Percentiles rank a stretch among this genome's conserved stretches.
phyloP scores from a whole-genome alignment of 257 asterid genomes.

The Solanum ossicruentum region DNA sequence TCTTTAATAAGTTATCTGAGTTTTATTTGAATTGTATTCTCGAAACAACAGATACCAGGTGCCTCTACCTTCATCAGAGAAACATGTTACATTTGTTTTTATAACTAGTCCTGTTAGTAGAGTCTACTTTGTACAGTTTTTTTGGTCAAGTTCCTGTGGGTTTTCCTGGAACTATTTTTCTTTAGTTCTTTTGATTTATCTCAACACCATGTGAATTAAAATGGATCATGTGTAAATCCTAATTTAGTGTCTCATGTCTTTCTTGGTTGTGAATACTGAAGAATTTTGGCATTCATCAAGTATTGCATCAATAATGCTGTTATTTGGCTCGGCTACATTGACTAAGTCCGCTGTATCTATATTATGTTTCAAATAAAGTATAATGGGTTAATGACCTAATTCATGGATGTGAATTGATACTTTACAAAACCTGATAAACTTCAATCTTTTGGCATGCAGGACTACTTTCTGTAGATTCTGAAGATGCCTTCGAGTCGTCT shows the following conservation, averaged over 20 bases:
- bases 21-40: neutral
- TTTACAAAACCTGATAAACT: neutral
- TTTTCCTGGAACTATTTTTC: neutral
- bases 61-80: neutral
- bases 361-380: neutral
- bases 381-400: neutral
- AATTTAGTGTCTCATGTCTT: neutral
- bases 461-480: constrained; percentile 51
- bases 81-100: neutral
- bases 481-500: constrained; percentile 44
- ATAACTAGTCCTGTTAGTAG: neutral
- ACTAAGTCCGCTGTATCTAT: neutral
- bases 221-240: neutral
- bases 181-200: neutral
- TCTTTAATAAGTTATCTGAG: neutral
- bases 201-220: neutral
- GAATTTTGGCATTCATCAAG: neutral
- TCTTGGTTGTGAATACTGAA: neutral
- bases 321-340: neutral
- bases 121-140: neutral
- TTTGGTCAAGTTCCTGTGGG: neutral
- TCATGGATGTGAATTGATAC: neutral
- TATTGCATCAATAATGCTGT: neutral
- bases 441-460: constrained; percentile 26
- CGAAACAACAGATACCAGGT: neutral